Conservation (phyloP, 306 rosid species). For the Rosa rugosa region DNA sequence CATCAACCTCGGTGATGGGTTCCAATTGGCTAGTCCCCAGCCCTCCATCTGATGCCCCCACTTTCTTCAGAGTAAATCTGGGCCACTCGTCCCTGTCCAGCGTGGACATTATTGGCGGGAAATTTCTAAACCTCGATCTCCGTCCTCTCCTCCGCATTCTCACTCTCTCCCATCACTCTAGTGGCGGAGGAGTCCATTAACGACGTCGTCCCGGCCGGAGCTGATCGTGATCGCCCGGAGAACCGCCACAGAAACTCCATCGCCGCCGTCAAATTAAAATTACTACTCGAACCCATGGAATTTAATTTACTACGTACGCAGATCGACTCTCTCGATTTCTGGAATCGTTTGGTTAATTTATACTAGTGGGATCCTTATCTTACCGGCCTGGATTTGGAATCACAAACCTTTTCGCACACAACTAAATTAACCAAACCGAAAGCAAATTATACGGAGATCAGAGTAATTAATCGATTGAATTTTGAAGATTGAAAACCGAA, state of each 20-base stretch:
- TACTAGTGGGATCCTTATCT: not conserved
- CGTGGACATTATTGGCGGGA: constrained; percentile 1
- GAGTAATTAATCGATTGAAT: not conserved
- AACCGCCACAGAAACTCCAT: not conserved
- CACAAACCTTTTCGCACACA: not conserved
- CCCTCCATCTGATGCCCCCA: not conserved
- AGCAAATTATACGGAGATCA: not conserved
- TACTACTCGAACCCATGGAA: not conserved
- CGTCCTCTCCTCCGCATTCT: not conserved
- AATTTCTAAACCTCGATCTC: not conserved
- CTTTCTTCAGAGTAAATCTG: not conserved
- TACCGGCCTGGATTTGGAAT: not conserved
- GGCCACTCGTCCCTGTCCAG: not conserved
- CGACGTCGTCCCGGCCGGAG: not conserved
- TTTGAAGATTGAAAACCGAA: not conserved
- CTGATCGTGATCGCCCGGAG: not conserved
- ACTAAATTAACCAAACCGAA: not conserved
- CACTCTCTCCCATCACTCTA: not conserved
- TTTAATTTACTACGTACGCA: too few relatives aligned
- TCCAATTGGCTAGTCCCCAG: not conserved
- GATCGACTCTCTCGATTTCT: not conserved
- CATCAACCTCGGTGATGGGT: not conserved
- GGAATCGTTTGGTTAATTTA: not conserved
- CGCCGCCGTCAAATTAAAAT: not conserved
- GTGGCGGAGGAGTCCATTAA: not conserved